Percentiles rank a stretch among this genome's conserved stretches.
Evolutionary conservation across 495 filamentous ascomycete genomes (phyloP).

Genomic region (Beverwykella pulmonaria): DNA sequence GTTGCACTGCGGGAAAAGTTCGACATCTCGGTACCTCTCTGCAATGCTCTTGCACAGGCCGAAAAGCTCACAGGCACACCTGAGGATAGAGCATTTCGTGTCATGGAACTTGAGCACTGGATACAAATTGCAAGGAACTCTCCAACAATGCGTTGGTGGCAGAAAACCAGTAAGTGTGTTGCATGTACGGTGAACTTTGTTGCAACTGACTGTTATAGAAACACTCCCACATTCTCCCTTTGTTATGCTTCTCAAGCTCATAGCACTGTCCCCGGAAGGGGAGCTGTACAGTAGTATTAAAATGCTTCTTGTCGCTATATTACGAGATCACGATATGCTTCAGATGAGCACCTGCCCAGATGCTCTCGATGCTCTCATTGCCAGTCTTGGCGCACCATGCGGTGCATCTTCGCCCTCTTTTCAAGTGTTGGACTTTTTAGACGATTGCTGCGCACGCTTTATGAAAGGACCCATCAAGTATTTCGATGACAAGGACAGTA

Average conservation of each 20-base stretch:
- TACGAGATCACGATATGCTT: conserved; percentile 55
- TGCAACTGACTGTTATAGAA: conserved; percentile 37
- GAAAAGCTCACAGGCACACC: conserved; percentile 54
- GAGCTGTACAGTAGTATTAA: conserved; percentile 50
- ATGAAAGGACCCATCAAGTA: conserved; percentile 76
- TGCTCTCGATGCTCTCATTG: conserved; percentile 58
- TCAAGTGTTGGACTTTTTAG: conserved; percentile 66
- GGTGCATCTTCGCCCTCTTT: conserved; percentile 26
- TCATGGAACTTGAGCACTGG: conserved; percentile 73
- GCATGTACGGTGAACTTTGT: conserved; percentile 1
- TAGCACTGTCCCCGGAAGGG: conserved; percentile 49
- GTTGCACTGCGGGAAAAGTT: conserved; percentile 80
- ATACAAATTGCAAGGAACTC: conserved; percentile 76
- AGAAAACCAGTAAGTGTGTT: conserved; percentile 56
- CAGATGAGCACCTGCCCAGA: conserved; percentile 48
- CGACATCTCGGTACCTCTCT: conserved; percentile 77
- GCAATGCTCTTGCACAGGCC: conserved; percentile 60
- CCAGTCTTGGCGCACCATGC: conserved; percentile 48
- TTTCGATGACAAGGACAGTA: conserved; percentile 45
- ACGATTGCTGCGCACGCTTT: conserved; percentile 74
- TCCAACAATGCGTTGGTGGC: conserved; percentile 81
- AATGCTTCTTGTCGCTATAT: conserved; percentile 53
- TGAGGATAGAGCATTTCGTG: conserved; percentile 55
- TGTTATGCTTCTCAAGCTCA: conserved; percentile 60
- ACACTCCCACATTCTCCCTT: conserved; percentile 61